phyloP scores from a whole-genome alignment of 106 monocot species.

The Allium sativum region DNA sequence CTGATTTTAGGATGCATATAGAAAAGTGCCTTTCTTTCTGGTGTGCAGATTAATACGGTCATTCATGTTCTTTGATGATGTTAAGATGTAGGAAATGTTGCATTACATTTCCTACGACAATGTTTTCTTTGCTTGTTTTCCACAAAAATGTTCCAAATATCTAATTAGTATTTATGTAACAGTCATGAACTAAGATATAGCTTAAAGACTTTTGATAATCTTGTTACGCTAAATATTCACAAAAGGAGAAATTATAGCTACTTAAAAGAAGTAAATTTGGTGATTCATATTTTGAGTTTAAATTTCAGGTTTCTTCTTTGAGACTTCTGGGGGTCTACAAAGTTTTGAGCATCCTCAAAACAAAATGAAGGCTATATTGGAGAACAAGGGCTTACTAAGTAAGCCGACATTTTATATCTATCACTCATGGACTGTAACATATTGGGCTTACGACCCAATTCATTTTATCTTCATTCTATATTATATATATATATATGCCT shows the following conservation, averaged over 20 bases:
- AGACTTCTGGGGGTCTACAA: slow-evolving; percentile 48
- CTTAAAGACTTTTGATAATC: background rate
- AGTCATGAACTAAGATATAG: background rate
- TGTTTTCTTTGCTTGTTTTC: background rate
- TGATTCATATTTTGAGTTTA: background rate
- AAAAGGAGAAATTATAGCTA: too few relatives aligned
- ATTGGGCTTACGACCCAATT: too few relatives aligned
- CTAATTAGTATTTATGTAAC: background rate
- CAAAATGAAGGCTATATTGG: too few relatives aligned
- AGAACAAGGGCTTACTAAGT: too few relatives aligned
- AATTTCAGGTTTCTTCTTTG: slow-evolving; percentile 61
- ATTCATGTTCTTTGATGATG: slow-evolving; percentile 58
- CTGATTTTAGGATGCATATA: slow-evolving; percentile 48
- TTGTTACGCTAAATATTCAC: too few relatives aligned
- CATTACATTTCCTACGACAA: slow-evolving; percentile 71
- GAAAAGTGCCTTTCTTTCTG: slow-evolving; percentile 70
- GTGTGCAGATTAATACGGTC: slow-evolving; percentile 50
- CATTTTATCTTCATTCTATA: too few relatives aligned
- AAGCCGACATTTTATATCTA: too few relatives aligned
- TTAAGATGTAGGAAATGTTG: slow-evolving; percentile 66
- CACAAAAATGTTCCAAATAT: background rate
- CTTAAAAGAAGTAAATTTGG: too few relatives aligned
- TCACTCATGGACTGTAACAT: too few relatives aligned
- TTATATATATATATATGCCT: too few relatives aligned
- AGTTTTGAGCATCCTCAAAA: slow-evolving; percentile 62